Conservation (phyloP, 768 basidiomycete species). For the Russula earlei region DNA sequence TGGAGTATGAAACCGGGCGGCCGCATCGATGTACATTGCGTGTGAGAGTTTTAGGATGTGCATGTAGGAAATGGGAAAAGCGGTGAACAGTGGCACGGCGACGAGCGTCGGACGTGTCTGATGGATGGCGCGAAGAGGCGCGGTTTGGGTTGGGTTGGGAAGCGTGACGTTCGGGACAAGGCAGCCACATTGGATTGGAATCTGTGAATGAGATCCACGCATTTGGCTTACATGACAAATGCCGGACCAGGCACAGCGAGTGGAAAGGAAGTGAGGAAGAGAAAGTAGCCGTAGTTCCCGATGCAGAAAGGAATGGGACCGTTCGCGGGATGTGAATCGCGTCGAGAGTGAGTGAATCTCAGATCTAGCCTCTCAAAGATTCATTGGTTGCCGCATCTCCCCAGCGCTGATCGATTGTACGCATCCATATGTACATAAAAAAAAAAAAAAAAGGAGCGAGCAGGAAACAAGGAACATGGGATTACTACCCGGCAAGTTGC, state of each 20-base stretch:
- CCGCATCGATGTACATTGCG: conserved; percentile 4
- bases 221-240: conserved; percentile 20
- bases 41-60: conserved; percentile 2
- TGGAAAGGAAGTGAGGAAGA: neutral
- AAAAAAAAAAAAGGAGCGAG: neutral
- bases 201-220: conserved; percentile 18
- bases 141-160: conserved; percentile 13
- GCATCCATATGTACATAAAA: neutral
- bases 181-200: conserved; percentile 15
- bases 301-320: conserved; percentile 13
- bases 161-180: conserved; percentile 6
- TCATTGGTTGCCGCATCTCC: conserved; percentile 15
- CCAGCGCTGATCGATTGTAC: conserved; percentile 16
- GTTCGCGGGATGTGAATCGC: conserved; percentile 19
- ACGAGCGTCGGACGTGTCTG: conserved; percentile 17
- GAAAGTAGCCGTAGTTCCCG: conserved; percentile 16
- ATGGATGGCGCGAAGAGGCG: conserved; percentile 14
- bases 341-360: conserved; percentile 8
- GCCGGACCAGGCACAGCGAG: conserved; percentile 13
- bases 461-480: conserved; percentile 10
- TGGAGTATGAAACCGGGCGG: conserved; percentile 1
- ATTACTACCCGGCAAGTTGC: conserved; percentile 17
- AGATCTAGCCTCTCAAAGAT: conserved; percentile 15
- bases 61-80: conserved; percentile 9
- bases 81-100: conserved; percentile 16